These are phyloP conservation scores for Daedalea quercina DNA, from an alignment of 768 basidiomycete species.

Conservation along the genomic window DNA sequence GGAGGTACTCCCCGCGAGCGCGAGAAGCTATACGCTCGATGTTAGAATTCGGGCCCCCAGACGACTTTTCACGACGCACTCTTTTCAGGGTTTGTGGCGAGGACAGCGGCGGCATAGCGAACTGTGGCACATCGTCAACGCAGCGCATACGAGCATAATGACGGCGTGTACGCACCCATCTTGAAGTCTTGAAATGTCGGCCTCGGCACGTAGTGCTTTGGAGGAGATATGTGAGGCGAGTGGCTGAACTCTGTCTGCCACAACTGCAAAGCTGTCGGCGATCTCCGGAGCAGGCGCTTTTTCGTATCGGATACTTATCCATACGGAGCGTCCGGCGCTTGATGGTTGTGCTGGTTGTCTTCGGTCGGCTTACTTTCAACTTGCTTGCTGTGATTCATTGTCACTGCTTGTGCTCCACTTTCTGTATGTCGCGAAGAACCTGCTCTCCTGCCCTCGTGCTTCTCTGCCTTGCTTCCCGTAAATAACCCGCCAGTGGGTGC, in stretches of 20 bases:
- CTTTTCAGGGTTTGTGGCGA: conserved; percentile 92
- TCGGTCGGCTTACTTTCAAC: too few species aligned
- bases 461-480: too few species aligned
- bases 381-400: too few species aligned
- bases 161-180: conserved; percentile 28
- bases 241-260: conserved; percentile 23
- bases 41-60: conserved; percentile 2
- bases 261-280: conserved; percentile 21
- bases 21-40: conserved; percentile 56
- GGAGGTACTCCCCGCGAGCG: conserved; percentile 93
- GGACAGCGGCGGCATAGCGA: conserved; percentile 88
- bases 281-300: conserved; percentile 4
- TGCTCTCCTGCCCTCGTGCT: too few species aligned
- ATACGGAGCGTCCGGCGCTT: too few species aligned
- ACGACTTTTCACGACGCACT: conserved; percentile 40
- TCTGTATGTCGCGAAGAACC: too few species aligned
- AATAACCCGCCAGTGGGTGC: not conserved
- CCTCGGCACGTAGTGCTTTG: conserved; percentile 16
- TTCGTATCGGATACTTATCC: not conserved
- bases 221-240: conserved; percentile 5
- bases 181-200: conserved; percentile 30
- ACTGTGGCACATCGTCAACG: conserved; percentile 38
- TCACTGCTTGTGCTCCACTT: too few species aligned
- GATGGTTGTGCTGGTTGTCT: too few species aligned
- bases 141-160: conserved; percentile 9